Base-by-base conservation (phyloP, 768 basidiomycete species). In the Daedaleopsis nitida region DNA sequence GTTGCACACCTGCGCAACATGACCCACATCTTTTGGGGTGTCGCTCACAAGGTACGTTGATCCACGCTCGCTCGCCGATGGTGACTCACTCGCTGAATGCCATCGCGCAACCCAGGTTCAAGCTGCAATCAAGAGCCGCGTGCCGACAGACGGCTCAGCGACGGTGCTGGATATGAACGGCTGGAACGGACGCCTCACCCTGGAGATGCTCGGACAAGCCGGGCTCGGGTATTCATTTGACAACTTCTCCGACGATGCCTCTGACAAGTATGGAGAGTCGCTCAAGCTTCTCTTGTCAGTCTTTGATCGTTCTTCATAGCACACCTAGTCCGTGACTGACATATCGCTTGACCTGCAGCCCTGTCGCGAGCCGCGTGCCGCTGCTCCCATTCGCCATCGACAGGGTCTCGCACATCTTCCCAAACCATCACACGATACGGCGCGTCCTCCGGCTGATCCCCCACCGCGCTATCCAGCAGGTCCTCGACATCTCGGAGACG, bases 161-260 rank as follows among this genome's bases (percentile, higher is more conserved):
- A 24, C 47, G 12, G 45, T 54, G 43, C 19, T 77, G 32, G 64
- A 65, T 35, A 49, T 78, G 14, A 56, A 75, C 19, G 47, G 43
- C 9, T 78, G 75, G 76, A 70, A 74, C 68, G 67, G 76, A 8
- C 74, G 82, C 5, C 70, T 76, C 13, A 79, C 82, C 14, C 71
- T 83, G 9, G 81, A 84, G 62, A 69, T 70, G 23, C 50, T 64
- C 32, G 62, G 79, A 5, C 81, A 79, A 70, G 75, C 76, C 24
- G 80, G 82, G 1, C 72, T 83, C 19, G 77, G 77, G 1, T 71
- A 70, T 52, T 73, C 75, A 0, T 76, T 77, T 56, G 74, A 76
- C 43, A 52, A 63, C 11, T 69, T 83, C 8, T 65, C 58, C 8
- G 74, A 74, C 48, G 73, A 75, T 0, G 73, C n/a, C 19, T 23